Conservation (phyloP, 768 basidiomycete genomes). For the Terana coerulea region DNA sequence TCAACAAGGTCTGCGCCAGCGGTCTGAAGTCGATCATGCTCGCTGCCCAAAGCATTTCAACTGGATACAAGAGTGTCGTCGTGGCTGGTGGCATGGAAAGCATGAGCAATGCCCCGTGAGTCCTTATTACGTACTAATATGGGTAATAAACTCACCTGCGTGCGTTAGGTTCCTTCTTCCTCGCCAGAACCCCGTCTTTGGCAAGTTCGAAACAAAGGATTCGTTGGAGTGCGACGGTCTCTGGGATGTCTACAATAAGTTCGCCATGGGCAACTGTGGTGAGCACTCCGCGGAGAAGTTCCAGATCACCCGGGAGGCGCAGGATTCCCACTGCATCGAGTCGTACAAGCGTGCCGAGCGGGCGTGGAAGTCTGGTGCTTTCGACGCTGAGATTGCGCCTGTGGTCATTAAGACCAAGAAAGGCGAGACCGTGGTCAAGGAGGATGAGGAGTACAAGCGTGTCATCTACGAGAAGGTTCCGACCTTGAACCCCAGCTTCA, state of each 20-base stretch:
- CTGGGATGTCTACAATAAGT: constrained; percentile 96
- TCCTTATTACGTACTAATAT: constrained; percentile 20
- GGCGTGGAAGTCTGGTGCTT: constrained; percentile 85
- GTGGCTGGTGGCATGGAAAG: constrained; percentile 98
- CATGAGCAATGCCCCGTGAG: constrained; percentile 98
- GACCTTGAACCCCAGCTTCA: constrained; percentile 84
- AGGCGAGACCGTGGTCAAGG: constrained; percentile 81
- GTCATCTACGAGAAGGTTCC: constrained; percentile 94
- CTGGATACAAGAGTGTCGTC: constrained; percentile 82
- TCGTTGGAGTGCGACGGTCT: constrained; percentile 91
- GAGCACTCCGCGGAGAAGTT: constrained; percentile 82
- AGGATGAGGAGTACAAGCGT: constrained; percentile 99
- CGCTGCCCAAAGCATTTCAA: constrained; percentile 85
- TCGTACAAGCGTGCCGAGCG: constrained; percentile 92
- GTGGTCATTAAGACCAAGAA: constrained; percentile 93
- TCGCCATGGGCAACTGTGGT: constrained; percentile 97
- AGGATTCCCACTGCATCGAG: constrained; percentile 89
- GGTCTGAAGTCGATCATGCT: constrained; percentile 96
- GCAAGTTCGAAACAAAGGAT: constrained; percentile 85
- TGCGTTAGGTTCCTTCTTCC: constrained; percentile 69
- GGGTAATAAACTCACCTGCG: background rate
- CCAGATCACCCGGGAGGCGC: constrained; percentile 78
- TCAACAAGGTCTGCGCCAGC: constrained; percentile 99
- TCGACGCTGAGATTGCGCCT: constrained; percentile 84
- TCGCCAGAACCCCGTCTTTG: constrained; percentile 78